Evolutionary conservation across 768 basidiomycete species (phyloP), one percentile per base, ranked within the genome.

Genomic region (Neoboletus magnificus): DNA sequence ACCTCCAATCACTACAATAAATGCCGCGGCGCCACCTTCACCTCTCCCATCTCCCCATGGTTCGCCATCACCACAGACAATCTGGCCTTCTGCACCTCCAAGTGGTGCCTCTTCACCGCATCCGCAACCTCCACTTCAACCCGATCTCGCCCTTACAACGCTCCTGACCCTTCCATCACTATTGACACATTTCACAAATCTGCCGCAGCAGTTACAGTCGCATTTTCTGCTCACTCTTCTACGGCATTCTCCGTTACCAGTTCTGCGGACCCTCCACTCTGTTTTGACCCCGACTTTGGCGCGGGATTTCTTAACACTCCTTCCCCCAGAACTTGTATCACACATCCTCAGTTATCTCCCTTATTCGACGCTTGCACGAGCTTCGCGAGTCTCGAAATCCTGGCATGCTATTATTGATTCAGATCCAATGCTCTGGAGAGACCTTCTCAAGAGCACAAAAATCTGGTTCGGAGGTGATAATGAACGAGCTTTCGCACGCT

Each of bases 321-420:
- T 98, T 11, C 97, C 97, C 5, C 86, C 91, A 33, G 96, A 99
- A 65, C 84, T 99, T 36, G 88, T 92, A 48, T 90, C 94, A 1
- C 88, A 91, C 60, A 82, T 98, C 59, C 82, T 98, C 59, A 86
- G 86, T 62, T 92, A 81, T 69, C 85, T 98, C 33, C 87, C 93
- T 5, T 89, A 88, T 61, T 78, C 85, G 4, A 84, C 90, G 13
- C 83, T 98, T 36, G 87, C 91, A 27, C 86, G 90, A 13, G 92
- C 93, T 11, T 87, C 93, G 16, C 82, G 92, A 33, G 96, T 99
- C 20, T 93, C 89, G 50, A 87, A 82, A 65, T 76, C 91, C 13
- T 99, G 97, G 97, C 79, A 87, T n/a, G 78, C 85, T 12, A 90
- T 93, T 62, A 91, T 98, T 59, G 95, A 98, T 68, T 87, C 87